These are phyloP conservation scores for Plasmodium yoelii DNA, from an alignment of 169 alveolate species.

Conservation along the genomic window DNA sequence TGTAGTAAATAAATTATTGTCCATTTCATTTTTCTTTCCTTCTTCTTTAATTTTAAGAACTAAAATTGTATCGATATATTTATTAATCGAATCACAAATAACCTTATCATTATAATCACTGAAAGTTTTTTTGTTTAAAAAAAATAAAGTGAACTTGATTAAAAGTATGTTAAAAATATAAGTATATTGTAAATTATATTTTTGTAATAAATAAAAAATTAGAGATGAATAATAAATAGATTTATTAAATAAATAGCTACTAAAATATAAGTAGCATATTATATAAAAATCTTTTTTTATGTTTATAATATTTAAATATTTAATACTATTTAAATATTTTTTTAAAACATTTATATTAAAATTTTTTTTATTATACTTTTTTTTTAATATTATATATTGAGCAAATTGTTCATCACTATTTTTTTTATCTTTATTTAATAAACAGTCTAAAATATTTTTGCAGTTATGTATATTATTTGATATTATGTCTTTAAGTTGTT, in stretches of 20 bases:
- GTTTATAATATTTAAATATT: slow-evolving; percentile 63
- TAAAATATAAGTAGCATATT: slow-evolving; percentile 54
- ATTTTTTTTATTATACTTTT: slow-evolving; percentile 16
- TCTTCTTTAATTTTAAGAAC: slow-evolving; percentile 34
- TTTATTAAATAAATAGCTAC: slow-evolving; percentile 36
- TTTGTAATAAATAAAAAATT: slow-evolving; percentile 66
- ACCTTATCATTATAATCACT: slow-evolving; percentile 33
- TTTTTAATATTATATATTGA: slow-evolving; percentile 46
- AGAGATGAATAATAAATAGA: slow-evolving; percentile 58
- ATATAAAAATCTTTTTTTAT: slow-evolving; percentile 63
- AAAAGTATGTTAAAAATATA: slow-evolving; percentile 41
- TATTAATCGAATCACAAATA: slow-evolving; percentile 22
- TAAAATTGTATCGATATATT: slow-evolving; percentile 45
- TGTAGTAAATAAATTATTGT: not conserved
- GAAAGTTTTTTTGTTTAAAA: slow-evolving; percentile 16
- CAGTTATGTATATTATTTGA: slow-evolving; percentile 23
- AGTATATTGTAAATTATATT: slow-evolving; percentile 74
- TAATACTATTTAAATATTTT: slow-evolving; percentile 59
- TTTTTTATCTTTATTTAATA: slow-evolving; percentile 10
- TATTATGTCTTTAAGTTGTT: not conserved
- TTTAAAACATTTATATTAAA: slow-evolving; percentile 53
- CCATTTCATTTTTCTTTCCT: not conserved
- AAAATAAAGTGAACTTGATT: slow-evolving; percentile 66
- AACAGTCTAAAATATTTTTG: slow-evolving; percentile 12
- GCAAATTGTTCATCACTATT: slow-evolving; percentile 22